Evolutionary conservation across 805 yeast genomes (phyloP).

Genomic region (Candida saitoana): DNA sequence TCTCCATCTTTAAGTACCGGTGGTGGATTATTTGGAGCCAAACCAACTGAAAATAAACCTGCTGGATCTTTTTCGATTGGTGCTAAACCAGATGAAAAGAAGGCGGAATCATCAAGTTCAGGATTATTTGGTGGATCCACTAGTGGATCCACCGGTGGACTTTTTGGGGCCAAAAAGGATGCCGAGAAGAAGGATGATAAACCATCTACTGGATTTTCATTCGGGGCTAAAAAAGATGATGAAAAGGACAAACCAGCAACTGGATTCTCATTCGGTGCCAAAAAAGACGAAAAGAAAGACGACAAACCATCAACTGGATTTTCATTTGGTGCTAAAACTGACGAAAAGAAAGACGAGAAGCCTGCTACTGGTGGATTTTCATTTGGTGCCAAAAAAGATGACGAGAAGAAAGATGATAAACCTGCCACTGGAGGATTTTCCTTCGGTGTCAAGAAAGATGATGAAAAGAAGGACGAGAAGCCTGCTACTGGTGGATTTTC

Average conservation of each 20-base stretch:
- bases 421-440: constrained; percentile 14
- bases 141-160: constrained; percentile 9
- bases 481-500: constrained; percentile 16
- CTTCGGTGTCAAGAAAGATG: constrained; percentile 25
- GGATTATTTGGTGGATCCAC: constrained; percentile 2
- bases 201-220: constrained; percentile 16
- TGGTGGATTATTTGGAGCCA: constrained; percentile 18
- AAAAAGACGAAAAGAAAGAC: constrained; percentile 14
- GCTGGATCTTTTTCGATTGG: constrained; percentile 12
- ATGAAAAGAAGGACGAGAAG: constrained; percentile 18
- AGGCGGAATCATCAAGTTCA: not conserved
- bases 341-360: constrained; percentile 18
- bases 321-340: constrained; percentile 16
- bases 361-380: constrained; percentile 16
- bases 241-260: constrained; percentile 19
- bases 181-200: constrained; percentile 11
- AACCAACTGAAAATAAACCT: constrained; percentile 8
- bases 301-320: constrained; percentile 14
- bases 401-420: constrained; percentile 7
- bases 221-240: constrained; percentile 14
- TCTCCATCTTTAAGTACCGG: not conserved
- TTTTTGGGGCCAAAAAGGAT: constrained; percentile 3
- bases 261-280: constrained; percentile 16
- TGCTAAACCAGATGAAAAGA: constrained; percentile 13
- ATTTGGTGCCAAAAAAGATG: constrained; percentile 8